These are phyloP conservation scores for Phycomyces nitens DNA, from an alignment of 192 early-diverging fungal genomes.

Conservation along the genomic window DNA sequence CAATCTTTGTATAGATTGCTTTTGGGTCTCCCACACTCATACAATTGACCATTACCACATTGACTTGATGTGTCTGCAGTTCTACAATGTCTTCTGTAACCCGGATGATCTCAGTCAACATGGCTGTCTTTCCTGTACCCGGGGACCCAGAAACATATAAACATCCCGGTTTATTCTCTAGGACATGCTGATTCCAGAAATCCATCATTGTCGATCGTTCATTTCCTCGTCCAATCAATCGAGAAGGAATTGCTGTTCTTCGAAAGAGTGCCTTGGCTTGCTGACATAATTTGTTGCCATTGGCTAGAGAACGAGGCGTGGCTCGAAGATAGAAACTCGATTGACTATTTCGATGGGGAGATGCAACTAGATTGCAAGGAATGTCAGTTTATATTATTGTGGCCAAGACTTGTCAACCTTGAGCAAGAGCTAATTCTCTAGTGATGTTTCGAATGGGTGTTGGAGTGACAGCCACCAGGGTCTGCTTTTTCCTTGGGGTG, in stretches of 20 bases:
- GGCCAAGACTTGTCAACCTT: not conserved
- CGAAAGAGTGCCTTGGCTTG: constrained; percentile 47
- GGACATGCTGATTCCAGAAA: constrained; percentile 54
- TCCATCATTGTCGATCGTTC: constrained; percentile 49
- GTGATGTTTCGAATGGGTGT: constrained; percentile 14
- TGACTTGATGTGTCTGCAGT: constrained; percentile 43
- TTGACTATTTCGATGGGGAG: not conserved
- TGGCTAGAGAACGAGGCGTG: not conserved
- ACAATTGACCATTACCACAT: constrained; percentile 77
- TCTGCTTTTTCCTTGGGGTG: constrained; percentile 7
- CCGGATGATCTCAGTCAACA: constrained; percentile 58
- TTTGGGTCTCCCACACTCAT: constrained; percentile 75
- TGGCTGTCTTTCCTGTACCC: constrained; percentile 94
- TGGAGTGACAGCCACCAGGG: not conserved
- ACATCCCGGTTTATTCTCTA: constrained; percentile 52
- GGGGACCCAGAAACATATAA: constrained; percentile 89
- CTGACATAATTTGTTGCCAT: constrained; percentile 7
- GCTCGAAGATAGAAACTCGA: not conserved
- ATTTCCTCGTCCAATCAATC: constrained; percentile 60
- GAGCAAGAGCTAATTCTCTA: constrained; percentile 11
- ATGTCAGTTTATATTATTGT: no score
- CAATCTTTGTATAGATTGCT: constrained; percentile 63
- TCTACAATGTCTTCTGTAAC: constrained; percentile 35
- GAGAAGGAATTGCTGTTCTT: constrained; percentile 51
- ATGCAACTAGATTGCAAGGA: not conserved